A percentile compares a stretch with the other conserved stretches of the same genome.
phyloP scores from a whole-genome alignment of 768 basidiomycete species.

The Erythrobasidium yunnanense region DNA sequence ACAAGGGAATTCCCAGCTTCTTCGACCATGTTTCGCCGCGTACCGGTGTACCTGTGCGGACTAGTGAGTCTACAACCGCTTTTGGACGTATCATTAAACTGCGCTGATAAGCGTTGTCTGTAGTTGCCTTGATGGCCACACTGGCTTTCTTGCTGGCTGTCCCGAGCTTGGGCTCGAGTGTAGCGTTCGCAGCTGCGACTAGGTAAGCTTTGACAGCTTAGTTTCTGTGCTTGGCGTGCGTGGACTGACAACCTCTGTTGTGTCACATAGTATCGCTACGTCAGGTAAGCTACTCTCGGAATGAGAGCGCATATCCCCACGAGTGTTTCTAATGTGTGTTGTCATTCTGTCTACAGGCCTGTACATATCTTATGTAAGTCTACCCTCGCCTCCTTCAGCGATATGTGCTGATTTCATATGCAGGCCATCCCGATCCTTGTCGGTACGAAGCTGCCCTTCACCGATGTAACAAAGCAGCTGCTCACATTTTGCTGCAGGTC shows the following conservation, averaged over 20 bases:
- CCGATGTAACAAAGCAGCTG: not conserved
- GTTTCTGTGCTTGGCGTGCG: too few species aligned
- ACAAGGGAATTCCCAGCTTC: conserved; percentile 60
- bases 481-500: not conserved
- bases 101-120: not conserved
- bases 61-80: conserved; percentile 42
- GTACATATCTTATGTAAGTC: conserved; percentile 57
- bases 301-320: too few species aligned
- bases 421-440: not conserved
- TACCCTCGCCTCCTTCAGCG: not conserved
- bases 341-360: conserved; percentile 41
- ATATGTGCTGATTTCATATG: conserved; percentile 15
- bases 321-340: too few species aligned
- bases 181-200: conserved; percentile 52
- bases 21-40: conserved; percentile 55
- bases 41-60: conserved; percentile 57
- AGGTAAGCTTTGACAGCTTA: conserved; percentile 52
- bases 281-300: too few species aligned
- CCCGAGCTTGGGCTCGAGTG: conserved; percentile 60
- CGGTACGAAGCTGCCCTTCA: not conserved
- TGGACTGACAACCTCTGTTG: too few species aligned
- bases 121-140: not conserved
- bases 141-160: conserved; percentile 55
- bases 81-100: conserved; percentile 37
- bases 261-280: too few species aligned